phyloP scores from a whole-genome alignment of 192 early-diverging fungal species.

The Entomortierella beljakovae region DNA sequence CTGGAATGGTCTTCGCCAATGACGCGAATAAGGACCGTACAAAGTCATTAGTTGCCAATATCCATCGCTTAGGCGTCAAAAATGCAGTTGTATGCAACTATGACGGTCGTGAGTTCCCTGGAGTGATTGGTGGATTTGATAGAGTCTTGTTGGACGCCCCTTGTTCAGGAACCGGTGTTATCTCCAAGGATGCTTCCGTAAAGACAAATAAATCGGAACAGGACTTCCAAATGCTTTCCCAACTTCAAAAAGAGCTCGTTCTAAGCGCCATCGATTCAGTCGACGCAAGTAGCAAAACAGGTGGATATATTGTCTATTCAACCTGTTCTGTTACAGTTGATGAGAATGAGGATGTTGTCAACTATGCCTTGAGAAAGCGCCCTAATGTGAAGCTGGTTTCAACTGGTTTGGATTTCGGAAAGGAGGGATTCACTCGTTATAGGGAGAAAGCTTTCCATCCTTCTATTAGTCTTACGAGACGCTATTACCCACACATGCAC shows the following conservation, averaged over 20 bases:
- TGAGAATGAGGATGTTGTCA: slow-evolving; percentile 97
- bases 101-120: slow-evolving; percentile 98
- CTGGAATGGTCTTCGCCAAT: slow-evolving; percentile 96
- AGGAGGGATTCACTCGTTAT: slow-evolving; percentile 91
- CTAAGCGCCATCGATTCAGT: slow-evolving; percentile 96
- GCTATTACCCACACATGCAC: slow-evolving; percentile 97
- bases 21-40: slow-evolving; percentile 95
- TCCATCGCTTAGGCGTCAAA: slow-evolving; percentile 88
- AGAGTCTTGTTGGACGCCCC: slow-evolving; percentile 97
- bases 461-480: slow-evolving; percentile 81
- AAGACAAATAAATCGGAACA: slow-evolving; percentile 95
- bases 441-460: slow-evolving; percentile 91
- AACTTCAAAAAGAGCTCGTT: slow-evolving; percentile 96
- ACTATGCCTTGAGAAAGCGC: slow-evolving; percentile 94
- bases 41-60: slow-evolving; percentile 92
- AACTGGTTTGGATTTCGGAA: slow-evolving; percentile 92
- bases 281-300: slow-evolving; percentile 92
- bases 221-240: slow-evolving; percentile 93
- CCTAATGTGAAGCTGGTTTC: slow-evolving; percentile 94
- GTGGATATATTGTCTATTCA: slow-evolving; percentile 97
- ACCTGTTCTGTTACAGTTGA: slow-evolving; percentile 98
- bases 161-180: slow-evolving; percentile 99
- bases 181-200: slow-evolving; percentile 96
- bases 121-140: slow-evolving; percentile 97
- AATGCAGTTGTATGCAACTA: slow-evolving; percentile 95